Evolutionary conservation across 257 asterid species (phyloP), one percentile per base, ranked within the genome.

Genomic region (Mitragyna speciosa): DNA sequence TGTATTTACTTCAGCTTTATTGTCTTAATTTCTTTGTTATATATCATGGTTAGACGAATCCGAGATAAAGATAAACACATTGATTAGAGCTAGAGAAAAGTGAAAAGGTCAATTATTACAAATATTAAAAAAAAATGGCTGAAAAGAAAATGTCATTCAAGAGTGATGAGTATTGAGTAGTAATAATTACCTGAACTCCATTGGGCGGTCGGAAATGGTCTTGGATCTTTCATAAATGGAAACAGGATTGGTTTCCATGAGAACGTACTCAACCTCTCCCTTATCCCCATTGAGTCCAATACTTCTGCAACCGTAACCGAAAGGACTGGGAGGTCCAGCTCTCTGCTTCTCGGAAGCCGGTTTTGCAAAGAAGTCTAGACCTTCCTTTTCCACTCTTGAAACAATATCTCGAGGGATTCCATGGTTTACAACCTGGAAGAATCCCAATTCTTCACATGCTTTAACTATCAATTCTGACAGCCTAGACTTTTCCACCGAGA

Each of bases 281-380:
- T 83, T 87, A 67, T 94, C 98, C 0, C 98, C 98, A 78, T 94
- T 86, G 79, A 73, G 75, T 0, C 98, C 98, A 77, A 94, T 94
- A 66, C 87, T 89, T 86, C 89, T 94, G 77, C 88, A 87, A 1
- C 97, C 98, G 63, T 94, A 94, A 0, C 98, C 98, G 47, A 91
- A 92, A 0, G 98, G 96, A 54, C 63, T 58, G 0, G 96, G 82
- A 0, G 91, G 87, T 24, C 90, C 89, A 64, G 94, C 89, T 75
- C 72, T 85, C 14, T 84, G 79, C 87, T 94, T 92, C 70, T 89
- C 85, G 9, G 81, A 83, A 24, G 86, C 83, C 10, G 94, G 80
- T 41, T 82, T 84, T 0, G 87, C 79, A 81, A 94, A 94, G 76
- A 94, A 94, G 3, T 83, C 49, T 1, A 22, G 79, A 4, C 89